These are phyloP conservation scores for Orobanche coerulescens DNA, from an alignment of 257 asterid genomes.

Conservation along the genomic window DNA sequence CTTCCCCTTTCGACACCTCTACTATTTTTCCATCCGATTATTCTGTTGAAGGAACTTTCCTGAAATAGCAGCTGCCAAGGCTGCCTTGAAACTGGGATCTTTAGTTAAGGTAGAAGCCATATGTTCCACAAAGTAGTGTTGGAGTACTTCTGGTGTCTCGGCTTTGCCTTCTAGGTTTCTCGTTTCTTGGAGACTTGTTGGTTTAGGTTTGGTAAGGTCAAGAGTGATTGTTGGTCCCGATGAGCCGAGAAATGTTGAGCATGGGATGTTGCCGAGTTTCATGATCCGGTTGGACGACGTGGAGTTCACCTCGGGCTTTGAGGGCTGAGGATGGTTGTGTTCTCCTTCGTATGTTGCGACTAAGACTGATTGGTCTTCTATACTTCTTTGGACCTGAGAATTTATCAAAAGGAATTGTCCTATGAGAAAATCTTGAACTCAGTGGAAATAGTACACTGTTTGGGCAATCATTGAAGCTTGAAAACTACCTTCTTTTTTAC, in stretches of 20 bases:
- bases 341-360: constrained; percentile 93
- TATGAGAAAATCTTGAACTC: background rate
- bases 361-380: constrained; percentile 60
- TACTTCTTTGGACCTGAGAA: constrained; percentile 65
- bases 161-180: constrained; percentile 11
- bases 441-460: background rate
- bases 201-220: constrained; percentile 51
- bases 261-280: constrained; percentile 32
- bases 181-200: constrained; percentile 23
- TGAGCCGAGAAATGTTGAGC: constrained; percentile 30
- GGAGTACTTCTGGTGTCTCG: constrained; percentile 40
- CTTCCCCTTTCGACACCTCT: constrained; percentile 5
- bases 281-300: constrained; percentile 23
- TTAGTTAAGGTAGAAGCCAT: constrained; percentile 76
- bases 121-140: constrained; percentile 51
- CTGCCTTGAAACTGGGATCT: constrained; percentile 81
- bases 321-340: constrained; percentile 65
- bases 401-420: background rate
- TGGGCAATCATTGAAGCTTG: too few relatives aligned
- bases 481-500: constrained; percentile 76
- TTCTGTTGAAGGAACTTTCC: constrained; percentile 52
- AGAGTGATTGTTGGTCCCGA: constrained; percentile 42
- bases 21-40: constrained; percentile 27
- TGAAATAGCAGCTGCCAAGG: constrained; percentile 76
- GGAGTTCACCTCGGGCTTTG: constrained; percentile 39